These are phyloP conservation scores for Fusarium sp. DNA, from an alignment of 2,329 filamentous ascomycete genomes.

Conservation along the genomic window DNA sequence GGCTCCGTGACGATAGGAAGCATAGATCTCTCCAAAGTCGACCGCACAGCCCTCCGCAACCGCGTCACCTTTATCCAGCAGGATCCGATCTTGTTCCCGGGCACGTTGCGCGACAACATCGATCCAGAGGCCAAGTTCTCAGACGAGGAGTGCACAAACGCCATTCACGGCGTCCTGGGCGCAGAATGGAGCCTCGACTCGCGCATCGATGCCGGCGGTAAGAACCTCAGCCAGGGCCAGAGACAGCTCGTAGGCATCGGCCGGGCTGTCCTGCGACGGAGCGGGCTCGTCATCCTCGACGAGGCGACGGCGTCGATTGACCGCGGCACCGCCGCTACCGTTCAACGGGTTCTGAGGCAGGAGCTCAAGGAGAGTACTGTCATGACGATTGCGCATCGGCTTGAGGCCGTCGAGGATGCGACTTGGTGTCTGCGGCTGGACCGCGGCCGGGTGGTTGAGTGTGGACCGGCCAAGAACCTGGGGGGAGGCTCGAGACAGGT, in stretches of 20 bases:
- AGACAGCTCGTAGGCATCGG: conserved; percentile 69
- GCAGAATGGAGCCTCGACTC: conserved; percentile 57
- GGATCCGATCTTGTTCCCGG: conserved; percentile 69
- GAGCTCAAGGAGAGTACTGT: conserved; percentile 67
- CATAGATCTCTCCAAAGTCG: conserved; percentile 61
- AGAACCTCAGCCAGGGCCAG: conserved; percentile 70
- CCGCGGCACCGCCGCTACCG: conserved; percentile 63
- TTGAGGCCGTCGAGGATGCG: conserved; percentile 69
- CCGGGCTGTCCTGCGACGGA: conserved; percentile 66
- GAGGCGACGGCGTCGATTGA: conserved; percentile 73
- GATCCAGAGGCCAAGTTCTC: conserved; percentile 71
- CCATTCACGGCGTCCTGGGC: conserved; percentile 68
- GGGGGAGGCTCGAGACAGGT: background rate
- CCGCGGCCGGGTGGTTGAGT: conserved; percentile 59
- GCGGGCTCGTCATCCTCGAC: conserved; percentile 69
- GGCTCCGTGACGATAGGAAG: conserved; percentile 65
- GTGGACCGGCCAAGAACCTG: conserved; percentile 51
- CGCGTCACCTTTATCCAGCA: conserved; percentile 71
- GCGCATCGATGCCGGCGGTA: conserved; percentile 66
- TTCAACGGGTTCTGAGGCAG: conserved; percentile 65
- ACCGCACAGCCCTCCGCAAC: conserved; percentile 64
- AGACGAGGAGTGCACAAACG: conserved; percentile 58
- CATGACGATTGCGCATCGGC: conserved; percentile 71
- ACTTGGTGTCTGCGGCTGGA: conserved; percentile 65
- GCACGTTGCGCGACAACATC: conserved; percentile 69